Evolutionary conservation across 768 basidiomycete species (phyloP), one percentile per base, ranked within the genome.

Genomic region (Suillus subluteus): DNA sequence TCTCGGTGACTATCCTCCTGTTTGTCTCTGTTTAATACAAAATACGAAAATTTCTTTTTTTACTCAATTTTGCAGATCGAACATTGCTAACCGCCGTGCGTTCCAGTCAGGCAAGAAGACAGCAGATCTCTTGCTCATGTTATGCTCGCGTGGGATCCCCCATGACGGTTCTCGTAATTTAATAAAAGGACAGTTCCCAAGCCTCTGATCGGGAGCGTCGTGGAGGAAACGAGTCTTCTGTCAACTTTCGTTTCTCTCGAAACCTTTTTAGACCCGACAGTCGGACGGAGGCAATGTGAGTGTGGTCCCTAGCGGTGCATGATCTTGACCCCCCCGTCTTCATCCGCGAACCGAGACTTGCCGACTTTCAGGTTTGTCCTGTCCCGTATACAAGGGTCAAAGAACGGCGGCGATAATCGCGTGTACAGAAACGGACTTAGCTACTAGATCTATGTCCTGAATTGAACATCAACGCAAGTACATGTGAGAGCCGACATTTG

Each of bases 401-500:
- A 43, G 40, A 43, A 41, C 59, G 59, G 41, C 59, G 59, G 40
- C 48, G 63, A 21, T 68, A 73, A 70, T 76, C 69, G 59, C 65
- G 68, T 65, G 44, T 65, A 41, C 70, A 59, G 61, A 78, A 73
- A 69, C 61, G 68, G 75, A 70, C 67, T 52, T 73, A 71, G 68
- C 76, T 78, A 73, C 68, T 61, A 61, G 59, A 58, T 68, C 67
- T 56, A 65, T 70, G 63, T 70, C 70, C 70, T 21, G 68, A 72
- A 78, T 67, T 26, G 69, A 73, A 79, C 68, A 69, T 64, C 69
- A 48, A 54, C 76, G 67, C 73, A 72, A 62, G 70, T 68, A 66
- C 78, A 79, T 71, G 78, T 77, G 76, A 71, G 69, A 69, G 44
- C 41, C 62, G 66, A 69, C 63, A 72, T 74, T 74, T 76, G 75